Conservation (phyloP, 495 filamentous ascomycete species). For the Cudoniella acicularis region DNA sequence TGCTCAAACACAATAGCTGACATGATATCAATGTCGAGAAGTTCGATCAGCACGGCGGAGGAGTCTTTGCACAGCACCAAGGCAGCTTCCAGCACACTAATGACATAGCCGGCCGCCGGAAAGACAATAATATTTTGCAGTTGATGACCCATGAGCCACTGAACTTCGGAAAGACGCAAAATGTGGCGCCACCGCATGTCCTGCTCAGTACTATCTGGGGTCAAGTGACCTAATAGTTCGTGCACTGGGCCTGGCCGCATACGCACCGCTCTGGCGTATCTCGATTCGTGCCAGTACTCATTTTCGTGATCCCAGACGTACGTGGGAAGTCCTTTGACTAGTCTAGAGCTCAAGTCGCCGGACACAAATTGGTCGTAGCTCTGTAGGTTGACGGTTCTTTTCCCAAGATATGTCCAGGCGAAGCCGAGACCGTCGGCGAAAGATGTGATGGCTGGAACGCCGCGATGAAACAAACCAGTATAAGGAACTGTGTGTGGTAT, state of each 20-base stretch:
- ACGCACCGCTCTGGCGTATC: slow-evolving; percentile 27
- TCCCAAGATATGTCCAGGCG: slow-evolving; percentile 28
- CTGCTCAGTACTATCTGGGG: too few species aligned
- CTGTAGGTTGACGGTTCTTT: not conserved
- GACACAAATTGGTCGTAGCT: not conserved
- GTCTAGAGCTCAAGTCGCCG: slow-evolving; percentile 12
- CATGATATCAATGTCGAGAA: too few species aligned
- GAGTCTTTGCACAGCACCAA: too few species aligned
- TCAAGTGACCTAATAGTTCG: slow-evolving; percentile 14
- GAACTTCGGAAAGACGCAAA: too few species aligned
- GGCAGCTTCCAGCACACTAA: too few species aligned
- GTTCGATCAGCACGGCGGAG: too few species aligned
- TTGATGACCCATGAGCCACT: too few species aligned
- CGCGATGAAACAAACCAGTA: slow-evolving; percentile 23
- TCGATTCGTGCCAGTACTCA: slow-evolving; percentile 43
- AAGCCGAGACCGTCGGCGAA: slow-evolving; percentile 32
- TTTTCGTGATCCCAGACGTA: slow-evolving; percentile 49
- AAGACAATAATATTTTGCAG: too few species aligned
- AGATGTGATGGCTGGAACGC: slow-evolving; percentile 23
- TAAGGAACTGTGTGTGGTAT: slow-evolving; percentile 20
- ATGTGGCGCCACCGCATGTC: too few species aligned
- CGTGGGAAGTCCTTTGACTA: slow-evolving; percentile 36
- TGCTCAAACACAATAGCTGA: too few species aligned
- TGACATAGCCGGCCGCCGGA: too few species aligned
- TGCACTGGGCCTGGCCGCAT: not conserved